Evolutionary conservation across 2,329 filamentous ascomycete species (phyloP).

Genomic region (Huntiella omanensis): DNA sequence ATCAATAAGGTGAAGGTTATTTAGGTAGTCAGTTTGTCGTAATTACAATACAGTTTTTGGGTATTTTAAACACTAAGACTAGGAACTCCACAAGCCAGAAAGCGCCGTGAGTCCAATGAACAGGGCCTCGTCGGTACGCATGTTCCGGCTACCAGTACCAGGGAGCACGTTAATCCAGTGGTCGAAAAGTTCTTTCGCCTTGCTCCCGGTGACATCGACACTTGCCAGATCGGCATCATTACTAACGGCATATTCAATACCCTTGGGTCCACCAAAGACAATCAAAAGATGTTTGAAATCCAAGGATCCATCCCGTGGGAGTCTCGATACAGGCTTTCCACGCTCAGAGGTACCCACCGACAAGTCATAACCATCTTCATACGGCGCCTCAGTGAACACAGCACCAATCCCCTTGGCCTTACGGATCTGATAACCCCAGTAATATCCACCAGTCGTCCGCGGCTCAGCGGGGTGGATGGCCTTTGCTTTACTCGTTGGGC

Average conservation of each 20-base stretch:
- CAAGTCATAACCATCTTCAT: conserved; percentile 61
- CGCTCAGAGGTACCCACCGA: conserved; percentile 73
- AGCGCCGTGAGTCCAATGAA: conserved; percentile 57
- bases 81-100: conserved; percentile 31
- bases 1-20: conserved; percentile 17
- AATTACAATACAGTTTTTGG: background rate
- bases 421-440: conserved; percentile 67
- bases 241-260: conserved; percentile 56
- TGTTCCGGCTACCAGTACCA: conserved; percentile 62
- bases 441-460: conserved; percentile 59
- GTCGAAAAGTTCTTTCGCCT: conserved; percentile 58
- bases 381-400: conserved; percentile 61
- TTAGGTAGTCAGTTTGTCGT: conserved; percentile 7
- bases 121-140: conserved; percentile 68
- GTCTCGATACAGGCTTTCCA: conserved; percentile 32
- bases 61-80: background rate
- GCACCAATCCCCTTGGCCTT: conserved; percentile 45
- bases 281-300: conserved; percentile 54
- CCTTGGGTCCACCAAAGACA: conserved; percentile 64
- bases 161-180: conserved; percentile 69
- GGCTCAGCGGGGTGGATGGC: conserved; percentile 46
- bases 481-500: conserved; percentile 25
- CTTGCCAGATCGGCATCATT: conserved; percentile 35
- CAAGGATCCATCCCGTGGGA: conserved; percentile 20
- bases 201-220: conserved; percentile 44